These are phyloP conservation scores for Cordyceps fumosorosea DNA, from an alignment of 2,329 filamentous ascomycete species.

Conservation along the genomic window DNA sequence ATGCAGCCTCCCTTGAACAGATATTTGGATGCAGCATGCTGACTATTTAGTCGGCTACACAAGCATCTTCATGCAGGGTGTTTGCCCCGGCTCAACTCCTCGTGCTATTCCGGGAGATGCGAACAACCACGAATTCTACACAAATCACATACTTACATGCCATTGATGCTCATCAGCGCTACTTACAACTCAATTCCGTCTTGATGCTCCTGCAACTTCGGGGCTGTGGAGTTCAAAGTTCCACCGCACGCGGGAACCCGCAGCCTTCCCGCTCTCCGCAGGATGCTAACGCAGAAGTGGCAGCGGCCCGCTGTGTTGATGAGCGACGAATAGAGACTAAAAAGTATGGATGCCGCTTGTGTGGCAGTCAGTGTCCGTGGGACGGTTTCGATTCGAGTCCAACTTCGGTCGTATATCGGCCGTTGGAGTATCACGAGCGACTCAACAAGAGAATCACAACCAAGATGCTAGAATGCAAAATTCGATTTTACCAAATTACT, in stretches of 20 bases:
- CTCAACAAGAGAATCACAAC: background rate
- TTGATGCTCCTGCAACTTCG: background rate
- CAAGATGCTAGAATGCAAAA: background rate
- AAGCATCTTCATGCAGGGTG: background rate
- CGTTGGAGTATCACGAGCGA: background rate
- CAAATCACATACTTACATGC: background rate
- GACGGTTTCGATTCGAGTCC: background rate
- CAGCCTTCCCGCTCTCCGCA: slow-evolving; percentile 7
- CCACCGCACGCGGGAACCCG: slow-evolving; percentile 12
- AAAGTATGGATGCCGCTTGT: background rate
- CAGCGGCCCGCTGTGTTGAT: slow-evolving; percentile 8
- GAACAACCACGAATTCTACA: too few species aligned
- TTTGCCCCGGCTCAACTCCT: background rate
- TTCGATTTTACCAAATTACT: background rate
- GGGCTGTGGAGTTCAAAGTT: slow-evolving; percentile 7
- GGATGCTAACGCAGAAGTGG: slow-evolving; percentile 8
- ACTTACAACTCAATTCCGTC: background rate
- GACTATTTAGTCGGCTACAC: background rate
- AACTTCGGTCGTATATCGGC: background rate
- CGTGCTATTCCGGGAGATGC: too few species aligned
- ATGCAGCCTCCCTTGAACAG: background rate
- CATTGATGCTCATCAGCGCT: background rate
- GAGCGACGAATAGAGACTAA: background rate
- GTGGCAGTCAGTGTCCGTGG: background rate
- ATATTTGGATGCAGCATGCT: background rate